Conservation (phyloP, 139 green algal genomes). For the Mesotaenium endlicherianum region DNA sequence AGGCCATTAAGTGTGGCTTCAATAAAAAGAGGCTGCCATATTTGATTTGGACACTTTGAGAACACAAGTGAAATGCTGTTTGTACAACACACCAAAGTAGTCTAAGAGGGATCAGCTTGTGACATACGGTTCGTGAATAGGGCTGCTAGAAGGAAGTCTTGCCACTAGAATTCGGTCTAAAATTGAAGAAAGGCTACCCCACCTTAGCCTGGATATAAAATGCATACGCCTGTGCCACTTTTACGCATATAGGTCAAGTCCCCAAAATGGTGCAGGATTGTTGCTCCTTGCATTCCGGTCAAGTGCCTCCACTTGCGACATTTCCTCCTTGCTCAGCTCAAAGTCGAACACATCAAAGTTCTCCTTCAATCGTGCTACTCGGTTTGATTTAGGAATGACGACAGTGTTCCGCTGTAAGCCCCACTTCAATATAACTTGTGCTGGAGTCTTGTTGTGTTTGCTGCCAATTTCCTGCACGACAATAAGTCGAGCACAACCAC, state of each 20-base stretch:
- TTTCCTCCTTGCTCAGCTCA: conserved; percentile 44
- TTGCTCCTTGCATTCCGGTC: conserved; percentile 23
- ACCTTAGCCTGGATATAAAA: too few relatives aligned
- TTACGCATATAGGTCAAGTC: conserved; percentile 36
- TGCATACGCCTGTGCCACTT: too few relatives aligned
- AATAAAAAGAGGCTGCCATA: too few relatives aligned
- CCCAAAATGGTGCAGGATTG: conserved; percentile 27
- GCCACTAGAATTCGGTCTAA: too few relatives aligned
- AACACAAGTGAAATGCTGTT: too few relatives aligned
- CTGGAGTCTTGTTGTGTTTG: conserved; percentile 32
- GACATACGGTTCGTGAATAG: too few relatives aligned
- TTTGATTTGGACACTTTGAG: too few relatives aligned
- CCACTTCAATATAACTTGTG: conserved; percentile 76
- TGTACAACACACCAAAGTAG: too few relatives aligned
- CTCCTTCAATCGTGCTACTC: conserved; percentile 36
- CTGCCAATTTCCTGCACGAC: conserved; percentile 23
- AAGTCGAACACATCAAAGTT: conserved; percentile 54
- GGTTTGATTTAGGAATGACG: conserved; percentile 76
- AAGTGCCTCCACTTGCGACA: conserved; percentile 32
- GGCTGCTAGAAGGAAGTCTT: too few relatives aligned
- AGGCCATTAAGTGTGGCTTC: too few relatives aligned
- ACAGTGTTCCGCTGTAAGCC: conserved; percentile 66
- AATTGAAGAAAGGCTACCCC: too few relatives aligned
- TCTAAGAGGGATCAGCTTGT: too few relatives aligned
- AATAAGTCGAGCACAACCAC: neutral